Evolutionary conservation across 2,329 filamentous ascomycete genomes (phyloP), one percentile per base, ranked within the genome.

Genomic region (Cordyceps tenuipes): DNA sequence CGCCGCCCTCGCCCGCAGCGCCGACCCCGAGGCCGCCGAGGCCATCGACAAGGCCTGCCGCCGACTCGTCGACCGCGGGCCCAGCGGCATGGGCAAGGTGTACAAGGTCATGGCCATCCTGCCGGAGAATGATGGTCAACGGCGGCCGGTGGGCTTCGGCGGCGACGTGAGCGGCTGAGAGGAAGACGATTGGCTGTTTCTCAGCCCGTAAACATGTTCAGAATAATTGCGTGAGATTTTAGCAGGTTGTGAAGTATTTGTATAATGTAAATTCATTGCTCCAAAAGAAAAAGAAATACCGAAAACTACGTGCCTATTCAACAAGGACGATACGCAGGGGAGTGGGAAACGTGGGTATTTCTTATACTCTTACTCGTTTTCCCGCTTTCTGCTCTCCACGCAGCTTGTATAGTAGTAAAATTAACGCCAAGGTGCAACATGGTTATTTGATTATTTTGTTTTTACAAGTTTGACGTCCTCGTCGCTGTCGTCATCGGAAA

Each of bases 51-150:
- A 78, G 63, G 87, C 88, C 0, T 95, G 91, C 84, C 87, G 84
- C 75, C 80, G 94, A 63, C 76, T 99, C 56, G 84, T 97, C n/a
- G 92, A 96, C 71, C 80, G 85, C 47, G 87, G 89, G 0, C 88
- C 86, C 1, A 85, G 84, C 56, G 93, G 91, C 0, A 99, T 99
- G 94, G 94, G 94, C 0, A 92, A 87, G 75, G 77, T 96, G 23
- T 99, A 99, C 72, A 97, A 97, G 76, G 92, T 85, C 26, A 81
- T 99, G 80, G 90, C 92, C 13, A 90, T 99, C 67, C 70, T 97
- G 67, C 94, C 94, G 0, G 88, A 92, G 72, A 90, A 89, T 64
- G 82, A 80, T 41, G 87, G 88, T 1, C 80, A 77, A 62, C 84
- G 91, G 67, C 81, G 87, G 62, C 93, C 93, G 2, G 91, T 96